Evolutionary conservation across 2,329 filamentous ascomycete genomes (phyloP).

Genomic region (Pseudogymnoascus sp.): DNA sequence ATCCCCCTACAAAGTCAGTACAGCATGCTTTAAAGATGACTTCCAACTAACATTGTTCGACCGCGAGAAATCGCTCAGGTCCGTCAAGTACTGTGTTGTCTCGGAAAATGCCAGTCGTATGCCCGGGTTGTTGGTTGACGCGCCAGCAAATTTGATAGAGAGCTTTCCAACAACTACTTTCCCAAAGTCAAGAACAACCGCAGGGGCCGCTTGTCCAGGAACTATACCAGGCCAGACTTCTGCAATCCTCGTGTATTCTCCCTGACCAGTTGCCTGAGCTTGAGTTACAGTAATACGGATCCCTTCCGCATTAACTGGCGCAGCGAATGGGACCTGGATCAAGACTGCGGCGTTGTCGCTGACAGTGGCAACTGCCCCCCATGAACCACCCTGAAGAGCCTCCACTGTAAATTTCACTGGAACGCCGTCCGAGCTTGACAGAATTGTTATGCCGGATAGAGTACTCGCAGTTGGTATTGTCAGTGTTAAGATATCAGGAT

Average conservation of each 20-base stretch:
- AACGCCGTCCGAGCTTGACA: background rate
- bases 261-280: background rate
- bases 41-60: constrained; percentile 34
- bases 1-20: constrained; percentile 21
- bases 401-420: background rate
- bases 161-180: constrained; percentile 38
- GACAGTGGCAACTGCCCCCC: background rate
- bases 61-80: constrained; percentile 40
- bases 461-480: background rate
- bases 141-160: constrained; percentile 34
- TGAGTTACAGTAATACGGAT: background rate
- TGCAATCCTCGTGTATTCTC: constrained; percentile 6
- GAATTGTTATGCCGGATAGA: background rate
- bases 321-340: background rate
- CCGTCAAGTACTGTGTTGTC: constrained; percentile 35
- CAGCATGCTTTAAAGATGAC: background rate
- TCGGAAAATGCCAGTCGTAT: constrained; percentile 42
- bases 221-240: constrained; percentile 3
- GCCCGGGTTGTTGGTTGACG: constrained; percentile 28
- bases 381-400: background rate
- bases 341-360: background rate
- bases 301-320: background rate
- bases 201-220: constrained; percentile 22
- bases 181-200: constrained; percentile 41
- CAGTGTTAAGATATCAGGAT: background rate